Conservation (phyloP, 2,329 filamentous ascomycete genomes). For the Xylaria polymorpha region DNA sequence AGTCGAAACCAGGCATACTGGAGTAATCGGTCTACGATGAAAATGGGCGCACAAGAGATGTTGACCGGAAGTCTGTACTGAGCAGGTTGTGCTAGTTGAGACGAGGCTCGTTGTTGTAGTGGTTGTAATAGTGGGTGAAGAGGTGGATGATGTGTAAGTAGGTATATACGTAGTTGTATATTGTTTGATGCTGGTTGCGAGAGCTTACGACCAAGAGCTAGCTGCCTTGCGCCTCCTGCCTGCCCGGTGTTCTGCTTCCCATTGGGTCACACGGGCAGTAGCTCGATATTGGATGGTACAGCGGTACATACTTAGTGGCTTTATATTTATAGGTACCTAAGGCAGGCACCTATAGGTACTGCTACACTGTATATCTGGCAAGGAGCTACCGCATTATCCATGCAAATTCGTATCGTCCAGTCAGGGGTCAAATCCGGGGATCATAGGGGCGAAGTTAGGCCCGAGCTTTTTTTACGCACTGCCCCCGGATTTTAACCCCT, state of each 20-base stretch:
- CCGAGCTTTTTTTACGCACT: too few relatives aligned
- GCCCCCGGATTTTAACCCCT: too few relatives aligned
- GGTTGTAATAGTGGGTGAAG: conserved; percentile 3
- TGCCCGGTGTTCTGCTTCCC: background rate
- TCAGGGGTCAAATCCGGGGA: too few relatives aligned
- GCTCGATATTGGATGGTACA: background rate
- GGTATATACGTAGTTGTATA: conserved; percentile 1
- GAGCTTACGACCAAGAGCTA: conserved; percentile 48
- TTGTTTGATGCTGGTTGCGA: conserved; percentile 27
- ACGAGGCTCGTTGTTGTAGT: background rate
- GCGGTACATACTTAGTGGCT: too few relatives aligned
- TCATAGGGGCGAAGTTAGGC: too few relatives aligned
- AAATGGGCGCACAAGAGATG: conserved; percentile 3
- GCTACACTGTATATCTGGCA: background rate
- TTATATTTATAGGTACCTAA: too few relatives aligned
- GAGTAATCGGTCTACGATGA: conserved; percentile 23
- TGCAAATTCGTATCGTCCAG: too few relatives aligned
- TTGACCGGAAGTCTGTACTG: background rate
- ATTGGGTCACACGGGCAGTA: background rate
- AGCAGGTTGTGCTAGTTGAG: background rate
- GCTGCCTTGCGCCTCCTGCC: conserved; percentile 42
- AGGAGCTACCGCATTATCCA: too few relatives aligned
- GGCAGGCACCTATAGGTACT: too few relatives aligned
- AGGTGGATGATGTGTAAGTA: conserved; percentile 5
- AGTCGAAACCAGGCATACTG: conserved; percentile 97